phyloP scores from a whole-genome alignment of 148 eudicot species.

The Vaccinium corymbosum region DNA sequence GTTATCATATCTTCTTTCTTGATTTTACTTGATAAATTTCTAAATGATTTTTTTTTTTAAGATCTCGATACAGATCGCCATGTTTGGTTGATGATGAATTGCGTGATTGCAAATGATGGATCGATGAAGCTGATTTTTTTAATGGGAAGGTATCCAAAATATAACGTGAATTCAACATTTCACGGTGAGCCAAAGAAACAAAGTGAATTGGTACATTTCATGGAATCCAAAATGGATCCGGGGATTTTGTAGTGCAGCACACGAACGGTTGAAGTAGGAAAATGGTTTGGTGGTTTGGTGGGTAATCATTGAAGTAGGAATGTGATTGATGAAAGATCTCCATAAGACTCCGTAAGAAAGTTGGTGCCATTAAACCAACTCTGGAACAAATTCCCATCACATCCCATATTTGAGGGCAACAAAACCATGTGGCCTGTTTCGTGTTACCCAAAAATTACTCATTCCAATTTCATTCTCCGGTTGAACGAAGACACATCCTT shows the following conservation, averaged over 20 bases:
- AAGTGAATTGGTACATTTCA: too few relatives aligned
- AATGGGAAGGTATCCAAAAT: neutral
- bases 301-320: neutral
- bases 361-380: neutral
- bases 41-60: too few relatives aligned
- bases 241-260: too few relatives aligned
- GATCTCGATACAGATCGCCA: neutral
- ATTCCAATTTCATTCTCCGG: neutral
- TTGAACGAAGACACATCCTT: neutral
- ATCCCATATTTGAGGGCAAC: conserved; percentile 1
- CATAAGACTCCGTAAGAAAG: neutral
- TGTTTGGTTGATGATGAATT: neutral
- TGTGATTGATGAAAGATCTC: neutral
- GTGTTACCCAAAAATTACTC: neutral
- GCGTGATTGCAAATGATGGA: neutral
- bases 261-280: too few relatives aligned
- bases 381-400: neutral
- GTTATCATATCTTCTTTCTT: too few relatives aligned
- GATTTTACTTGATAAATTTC: neutral
- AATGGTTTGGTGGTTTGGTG: neutral
- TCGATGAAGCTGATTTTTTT: neutral
- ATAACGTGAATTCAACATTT: neutral
- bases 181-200: too few relatives aligned
- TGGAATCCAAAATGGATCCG: too few relatives aligned
- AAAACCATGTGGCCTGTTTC: conserved; percentile 11